Conservation (phyloP, 129 eudicot genomes). For the Arctium minus region DNA sequence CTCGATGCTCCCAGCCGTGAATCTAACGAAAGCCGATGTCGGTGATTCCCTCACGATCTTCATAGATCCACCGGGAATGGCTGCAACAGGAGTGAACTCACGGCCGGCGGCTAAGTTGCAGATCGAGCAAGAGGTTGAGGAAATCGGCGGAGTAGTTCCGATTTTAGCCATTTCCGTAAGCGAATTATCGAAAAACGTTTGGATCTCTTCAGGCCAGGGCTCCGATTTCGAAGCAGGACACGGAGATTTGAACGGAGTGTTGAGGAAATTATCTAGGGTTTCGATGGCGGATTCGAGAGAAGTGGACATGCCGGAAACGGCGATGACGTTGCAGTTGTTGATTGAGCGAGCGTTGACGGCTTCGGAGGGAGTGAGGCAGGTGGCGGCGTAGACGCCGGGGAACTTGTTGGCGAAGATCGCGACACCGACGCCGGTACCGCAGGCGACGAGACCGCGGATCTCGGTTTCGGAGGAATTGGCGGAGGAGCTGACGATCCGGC, state of each 20-base stretch:
- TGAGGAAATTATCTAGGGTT: conserved; percentile 50
- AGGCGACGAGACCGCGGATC: conserved; percentile 78
- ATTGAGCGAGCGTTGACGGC: conserved; percentile 77
- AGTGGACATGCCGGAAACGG: conserved; percentile 64
- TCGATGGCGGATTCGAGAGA: conserved; percentile 51
- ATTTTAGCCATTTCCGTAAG: conserved; percentile 55
- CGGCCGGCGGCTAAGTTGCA: conserved; percentile 39
- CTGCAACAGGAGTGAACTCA: conserved; percentile 51
- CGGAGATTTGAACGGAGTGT: conserved; percentile 70
- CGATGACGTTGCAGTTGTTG: conserved; percentile 79
- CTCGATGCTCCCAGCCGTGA: conserved; percentile 73
- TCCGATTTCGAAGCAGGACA: conserved; percentile 71
- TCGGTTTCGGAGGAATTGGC: conserved; percentile 17
- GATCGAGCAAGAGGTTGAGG: conserved; percentile 23
- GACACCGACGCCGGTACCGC: conserved; percentile 94
- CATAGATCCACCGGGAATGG: conserved; percentile 81
- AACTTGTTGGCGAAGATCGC: conserved; percentile 83
- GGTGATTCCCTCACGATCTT: conserved; percentile 70
- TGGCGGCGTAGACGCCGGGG: conserved; percentile 91
- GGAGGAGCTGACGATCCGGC: conserved; percentile 55
- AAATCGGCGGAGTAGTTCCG: not conserved
- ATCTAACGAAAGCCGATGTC: conserved; percentile 69
- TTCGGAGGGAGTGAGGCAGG: conserved; percentile 61
- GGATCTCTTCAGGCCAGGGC: conserved; percentile 68
- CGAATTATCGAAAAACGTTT: conserved; percentile 52